Base-by-base conservation (phyloP, 2,329 filamentous ascomycete species). In the Tolypocladium ophioglossoides region DNA sequence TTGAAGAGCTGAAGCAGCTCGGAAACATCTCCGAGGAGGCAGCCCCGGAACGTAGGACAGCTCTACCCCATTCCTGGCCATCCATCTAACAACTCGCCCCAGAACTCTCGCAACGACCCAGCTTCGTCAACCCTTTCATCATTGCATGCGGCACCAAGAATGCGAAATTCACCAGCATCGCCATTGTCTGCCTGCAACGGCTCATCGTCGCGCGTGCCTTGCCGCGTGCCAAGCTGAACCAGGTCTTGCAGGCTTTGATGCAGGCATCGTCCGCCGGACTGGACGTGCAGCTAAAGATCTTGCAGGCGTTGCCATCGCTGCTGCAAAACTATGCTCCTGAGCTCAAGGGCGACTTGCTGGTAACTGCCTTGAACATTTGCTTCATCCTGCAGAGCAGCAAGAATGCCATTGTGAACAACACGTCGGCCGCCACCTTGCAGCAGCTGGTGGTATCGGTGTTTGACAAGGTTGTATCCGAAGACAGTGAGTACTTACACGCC, bases 271-370 rank as follows among this genome's bases (percentile, higher is more conserved):
- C 76, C 68, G 86, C 89, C 66, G 76, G 83, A 16, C 73, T 96
- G 56, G 94, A 99, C 72, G 87, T 96, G 3, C 94, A 99, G 66
- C 82, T 99, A 61, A 97, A 97, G 70, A 94, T 97, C 52, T 75
- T 99, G 16, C 94, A 99, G 68, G 90, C 91, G 1, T 73, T 99
- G 18, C 94, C 94, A 4, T 89, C 91, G 1, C 72, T 99, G 38
- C 73, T 97, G 27, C 91, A 96, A 61, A 95, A 96, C 63, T 97
- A 97, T 70, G 83, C 89, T 0, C 78, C 80, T 38, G 87, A 95
- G 54, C 74, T 99, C 39, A 84, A 86, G 56, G 90, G 88, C 2
- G 87, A 92, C 56, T 75, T 95, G 37, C 78, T 99, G 40, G 87
- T 90, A 32, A 89, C 83, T 11, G 83, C 89, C 0, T 73, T 99